Base-by-base conservation (phyloP, 2,329 filamentous ascomycete species). In the Penicillium thymicola region DNA sequence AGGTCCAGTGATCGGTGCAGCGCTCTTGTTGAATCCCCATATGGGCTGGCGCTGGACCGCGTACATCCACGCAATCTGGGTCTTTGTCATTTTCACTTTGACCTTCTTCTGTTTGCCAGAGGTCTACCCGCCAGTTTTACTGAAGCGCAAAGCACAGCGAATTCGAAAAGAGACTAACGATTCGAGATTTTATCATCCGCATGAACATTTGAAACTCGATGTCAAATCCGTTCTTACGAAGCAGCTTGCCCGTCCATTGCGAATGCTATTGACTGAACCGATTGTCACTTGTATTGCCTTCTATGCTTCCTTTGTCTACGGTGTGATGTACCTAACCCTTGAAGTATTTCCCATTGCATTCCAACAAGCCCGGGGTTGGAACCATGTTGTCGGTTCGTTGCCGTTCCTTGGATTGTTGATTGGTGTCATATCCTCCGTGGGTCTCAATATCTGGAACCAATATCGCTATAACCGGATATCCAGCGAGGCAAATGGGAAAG, bases 281-380 rank as follows among this genome's bases (percentile, higher is more conserved):
- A 80, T 81, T 65, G 74, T 81, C 11, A 71, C 75, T 1, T 73
- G 71, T 37, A 76, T 81, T 30, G 73, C 77, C 2, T 62, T 78
- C 14, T 79, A 79, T 52, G 75, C 75, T 6, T 73, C 76, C 0
- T 79, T 80, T 57, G 73, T 79, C 25, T 82, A 80, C 55, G 72
- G 71, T 4, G 64, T 81, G 4, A 69, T 81, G 18, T 81, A 80
- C 61, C 69, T 81, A 44, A 75, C 73, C 0, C 70, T 82, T 0
- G 75, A 79, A 50, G 72, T 78, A 1, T 80, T 79, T 47, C 79
- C 78, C 0, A 78, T 81, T 49, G 76, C 78, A 13, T 82, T 78
- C 52, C 51, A 67, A 30, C 71, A 79, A 38, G 44, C 71, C 11
- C 72, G 78, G 5, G 67, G 68, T 9, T 80, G 73, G 68, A 62